Base-by-base conservation (phyloP, 306 rosid genomes). In the Senna tora region DNA sequence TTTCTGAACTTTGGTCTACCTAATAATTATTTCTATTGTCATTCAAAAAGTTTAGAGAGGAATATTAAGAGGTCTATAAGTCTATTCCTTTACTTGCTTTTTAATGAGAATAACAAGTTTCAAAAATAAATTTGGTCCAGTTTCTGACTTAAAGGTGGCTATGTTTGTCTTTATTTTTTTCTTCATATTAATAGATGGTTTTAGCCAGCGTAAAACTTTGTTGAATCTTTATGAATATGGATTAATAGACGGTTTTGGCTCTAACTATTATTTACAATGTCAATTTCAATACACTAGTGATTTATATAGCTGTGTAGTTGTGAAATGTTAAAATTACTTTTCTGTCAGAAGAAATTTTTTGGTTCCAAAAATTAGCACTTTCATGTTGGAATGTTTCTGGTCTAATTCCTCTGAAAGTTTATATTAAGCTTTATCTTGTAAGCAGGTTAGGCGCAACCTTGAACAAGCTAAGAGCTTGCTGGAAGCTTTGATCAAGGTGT, bases 371-470 rank as follows among this genome's bases (percentile, higher is more conserved):
- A 19, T 25, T 50, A 15, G 64, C 5, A 15, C 43, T 14, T 81
- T 63, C 60, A 49, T 13, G 56, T 61, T 33, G 49, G 16, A 42
- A 76, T 46, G 21, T 55, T 53, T 76, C 10, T 6, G 21, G 17
- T 72, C 67, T 36, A 69, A 41, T 59, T 64, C 3, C 61, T 17
- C 59, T 8, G 59, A 32, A 65, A 72, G 21, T 34, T 49, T 60
- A 36, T 55, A 28, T 59, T 54, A 50, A 50, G 21, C 62, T 78
- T 69, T 74, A n/a, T 65, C 42, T 50, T 10, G 28, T 65, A 57
- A 65, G 66, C 85, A 92, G 98, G 98, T 92, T 51, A 84, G 98
- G 83, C 98, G 98, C 84, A 93, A 93, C 87, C 92, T 93, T 64
- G 97, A 93, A 73, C 98, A 93, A 85, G 98, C 98, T 33, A 93